Evolutionary conservation across 768 basidiomycete species (phyloP).

Genomic region (Hemileccinum impolitum): DNA sequence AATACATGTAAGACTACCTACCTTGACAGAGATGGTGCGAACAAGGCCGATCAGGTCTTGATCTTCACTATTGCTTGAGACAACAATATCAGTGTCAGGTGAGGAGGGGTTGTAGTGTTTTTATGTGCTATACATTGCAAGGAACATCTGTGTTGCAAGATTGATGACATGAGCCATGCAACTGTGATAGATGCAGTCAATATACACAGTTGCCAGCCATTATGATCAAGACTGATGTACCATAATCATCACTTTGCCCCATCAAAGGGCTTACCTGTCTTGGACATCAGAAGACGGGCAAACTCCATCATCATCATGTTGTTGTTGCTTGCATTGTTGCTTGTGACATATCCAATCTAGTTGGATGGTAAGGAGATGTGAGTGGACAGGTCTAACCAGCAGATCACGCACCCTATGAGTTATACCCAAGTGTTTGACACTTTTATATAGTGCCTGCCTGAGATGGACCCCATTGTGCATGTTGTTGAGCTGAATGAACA

Average conservation of each 20-base stretch:
- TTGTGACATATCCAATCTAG: slow-evolving; percentile 36
- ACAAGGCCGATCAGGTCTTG: too few relatives aligned
- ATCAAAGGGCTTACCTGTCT: background rate
- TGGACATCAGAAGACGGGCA: background rate
- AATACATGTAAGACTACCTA: too few relatives aligned
- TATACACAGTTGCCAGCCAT: too few relatives aligned
- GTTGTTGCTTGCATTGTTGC: slow-evolving; percentile 8
- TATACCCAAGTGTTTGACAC: slow-evolving; percentile 27
- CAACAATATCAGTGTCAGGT: background rate
- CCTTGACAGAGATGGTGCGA: too few relatives aligned
- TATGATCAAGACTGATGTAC: background rate
- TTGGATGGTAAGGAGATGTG: background rate
- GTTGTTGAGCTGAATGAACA: slow-evolving; percentile 37
- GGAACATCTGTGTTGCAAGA: too few relatives aligned
- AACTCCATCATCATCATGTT: slow-evolving; percentile 1
- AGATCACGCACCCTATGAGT: slow-evolving; percentile 24
- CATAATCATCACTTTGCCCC: background rate
- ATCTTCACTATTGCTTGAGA: too few relatives aligned
- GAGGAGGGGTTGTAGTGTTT: too few relatives aligned
- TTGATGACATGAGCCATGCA: too few relatives aligned
- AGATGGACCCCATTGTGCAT: slow-evolving; percentile 32
- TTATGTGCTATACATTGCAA: too few relatives aligned
- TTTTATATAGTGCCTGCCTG: slow-evolving; percentile 34
- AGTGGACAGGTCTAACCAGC: slow-evolving; percentile 13
- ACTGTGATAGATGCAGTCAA: too few relatives aligned